Percentiles rank a stretch among this genome's conserved stretches.
These are phyloP conservation scores for Sporothrix brasiliensis DNA, from an alignment of 2,329 filamentous ascomycete species.

Conservation along the genomic window DNA sequence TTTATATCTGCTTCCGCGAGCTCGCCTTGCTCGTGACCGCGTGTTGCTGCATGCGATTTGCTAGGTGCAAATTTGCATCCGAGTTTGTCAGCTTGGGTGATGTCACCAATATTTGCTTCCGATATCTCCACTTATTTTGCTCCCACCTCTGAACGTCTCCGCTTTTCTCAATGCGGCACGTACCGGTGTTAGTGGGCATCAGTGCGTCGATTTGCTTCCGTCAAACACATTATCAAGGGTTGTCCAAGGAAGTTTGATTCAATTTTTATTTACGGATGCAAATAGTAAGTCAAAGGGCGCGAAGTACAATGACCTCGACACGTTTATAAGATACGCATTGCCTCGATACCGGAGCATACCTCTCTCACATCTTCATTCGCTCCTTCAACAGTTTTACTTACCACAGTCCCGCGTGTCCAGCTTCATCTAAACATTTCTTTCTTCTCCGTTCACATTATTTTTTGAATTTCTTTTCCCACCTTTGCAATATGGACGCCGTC, in stretches of 20 bases:
- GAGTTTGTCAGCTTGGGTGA: background rate
- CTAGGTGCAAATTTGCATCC: background rate
- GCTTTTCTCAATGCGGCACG: background rate
- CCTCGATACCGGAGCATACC: too few species aligned
- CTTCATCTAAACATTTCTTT: too few species aligned
- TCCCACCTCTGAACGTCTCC: background rate
- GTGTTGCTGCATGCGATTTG: too few species aligned
- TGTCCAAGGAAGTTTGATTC: background rate
- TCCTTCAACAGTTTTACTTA: background rate
- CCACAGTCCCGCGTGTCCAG: too few species aligned
- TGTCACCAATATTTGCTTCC: background rate
- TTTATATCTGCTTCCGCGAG: background rate
- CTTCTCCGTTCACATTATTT: too few species aligned
- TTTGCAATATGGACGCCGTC: background rate
- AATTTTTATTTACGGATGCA: background rate
- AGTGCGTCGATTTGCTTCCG: conserved; percentile 8
- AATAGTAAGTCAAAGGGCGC: background rate
- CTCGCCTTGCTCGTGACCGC: too few species aligned
- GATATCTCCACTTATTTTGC: background rate
- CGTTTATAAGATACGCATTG: background rate
- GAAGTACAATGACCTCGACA: background rate
- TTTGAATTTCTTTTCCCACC: background rate
- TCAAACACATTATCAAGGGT: background rate
- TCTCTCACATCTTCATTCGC: background rate
- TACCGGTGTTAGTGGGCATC: too few species aligned